A percentile compares a stretch with the other conserved stretches of the same genome.
Evolutionary conservation across 2,329 filamentous ascomycete species (phyloP).

Genomic region (Cercospora sp.): DNA sequence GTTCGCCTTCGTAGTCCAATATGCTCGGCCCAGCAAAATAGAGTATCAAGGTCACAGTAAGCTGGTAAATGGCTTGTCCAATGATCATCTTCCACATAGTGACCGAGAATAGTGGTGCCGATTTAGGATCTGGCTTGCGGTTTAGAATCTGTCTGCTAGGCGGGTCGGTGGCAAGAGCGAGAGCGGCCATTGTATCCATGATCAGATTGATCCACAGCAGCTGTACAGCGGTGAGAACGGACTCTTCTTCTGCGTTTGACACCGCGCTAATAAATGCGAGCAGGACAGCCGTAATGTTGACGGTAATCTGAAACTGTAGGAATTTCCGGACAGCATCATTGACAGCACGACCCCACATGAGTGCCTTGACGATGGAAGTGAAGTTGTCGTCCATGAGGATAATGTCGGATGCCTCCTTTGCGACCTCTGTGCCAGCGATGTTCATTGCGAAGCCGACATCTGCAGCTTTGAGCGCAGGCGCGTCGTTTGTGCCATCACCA

Average conservation of each 20-base stretch:
- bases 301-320: constrained; percentile 73
- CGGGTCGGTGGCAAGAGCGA: constrained; percentile 88
- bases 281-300: constrained; percentile 87
- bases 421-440: constrained; percentile 64
- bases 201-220: constrained; percentile 96
- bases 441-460: constrained; percentile 71
- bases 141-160: constrained; percentile 78
- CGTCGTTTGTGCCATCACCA: constrained; percentile 67
- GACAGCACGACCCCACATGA: constrained; percentile 63
- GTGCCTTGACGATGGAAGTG: constrained; percentile 62
- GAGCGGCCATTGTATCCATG: constrained; percentile 92
- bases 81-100: constrained; percentile 99
- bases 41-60: constrained; percentile 74
- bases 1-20: constrained; percentile 54
- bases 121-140: constrained; percentile 75
- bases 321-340: constrained; percentile 59
- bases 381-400: constrained; percentile 66
- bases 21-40: constrained; percentile 71
- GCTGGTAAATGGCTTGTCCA: constrained; percentile 86
- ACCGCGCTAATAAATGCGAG: constrained; percentile 88
- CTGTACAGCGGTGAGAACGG: constrained; percentile 85
- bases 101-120: constrained; percentile 73
- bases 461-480: constrained; percentile 64
- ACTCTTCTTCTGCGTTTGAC: constrained; percentile 65
- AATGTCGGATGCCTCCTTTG: constrained; percentile 63